Evolutionary conservation across 257 asterid species (phyloP).

Genomic region (Ligustrum vulgare): DNA sequence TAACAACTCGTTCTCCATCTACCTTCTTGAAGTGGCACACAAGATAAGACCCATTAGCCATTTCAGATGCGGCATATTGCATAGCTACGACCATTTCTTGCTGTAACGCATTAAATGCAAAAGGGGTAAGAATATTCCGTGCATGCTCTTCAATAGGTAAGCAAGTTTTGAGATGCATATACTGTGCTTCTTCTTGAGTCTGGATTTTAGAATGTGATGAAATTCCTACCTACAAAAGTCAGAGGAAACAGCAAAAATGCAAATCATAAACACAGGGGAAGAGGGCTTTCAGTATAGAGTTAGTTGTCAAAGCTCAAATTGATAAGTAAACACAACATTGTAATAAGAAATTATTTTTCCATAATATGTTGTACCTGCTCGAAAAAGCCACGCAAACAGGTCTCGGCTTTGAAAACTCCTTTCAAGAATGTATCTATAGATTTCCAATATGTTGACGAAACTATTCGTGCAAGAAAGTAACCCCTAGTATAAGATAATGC

Average conservation of each 20-base stretch:
- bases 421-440: constrained; percentile 39
- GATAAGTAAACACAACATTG: neutral
- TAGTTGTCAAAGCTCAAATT: constrained; percentile 5
- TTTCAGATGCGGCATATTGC: constrained; percentile 62
- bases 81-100: constrained; percentile 55
- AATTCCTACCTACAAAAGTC: constrained; percentile 42
- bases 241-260: constrained; percentile 14
- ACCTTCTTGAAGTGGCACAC: constrained; percentile 62
- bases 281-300: neutral
- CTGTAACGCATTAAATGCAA: constrained; percentile 49
- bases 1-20: constrained; percentile 57
- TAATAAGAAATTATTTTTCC: neutral
- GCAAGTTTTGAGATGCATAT: constrained; percentile 55
- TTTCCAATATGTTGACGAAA: constrained; percentile 42
- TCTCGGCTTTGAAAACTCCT: constrained; percentile 41
- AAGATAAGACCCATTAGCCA: constrained; percentile 59
- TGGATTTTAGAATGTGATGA: constrained; percentile 38
- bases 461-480: constrained; percentile 60
- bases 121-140: constrained; percentile 47
- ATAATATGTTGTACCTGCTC: constrained; percentile 47
- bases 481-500: constrained; percentile 57
- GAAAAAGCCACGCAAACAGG: constrained; percentile 55
- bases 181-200: constrained; percentile 38
- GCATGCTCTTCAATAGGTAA: constrained; percentile 68
- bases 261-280: constrained; percentile 1